Percentiles rank a stretch among this genome's conserved stretches.
Evolutionary conservation across 2,329 filamentous ascomycete genomes (phyloP).

Genomic region (Xylaria sp.): DNA sequence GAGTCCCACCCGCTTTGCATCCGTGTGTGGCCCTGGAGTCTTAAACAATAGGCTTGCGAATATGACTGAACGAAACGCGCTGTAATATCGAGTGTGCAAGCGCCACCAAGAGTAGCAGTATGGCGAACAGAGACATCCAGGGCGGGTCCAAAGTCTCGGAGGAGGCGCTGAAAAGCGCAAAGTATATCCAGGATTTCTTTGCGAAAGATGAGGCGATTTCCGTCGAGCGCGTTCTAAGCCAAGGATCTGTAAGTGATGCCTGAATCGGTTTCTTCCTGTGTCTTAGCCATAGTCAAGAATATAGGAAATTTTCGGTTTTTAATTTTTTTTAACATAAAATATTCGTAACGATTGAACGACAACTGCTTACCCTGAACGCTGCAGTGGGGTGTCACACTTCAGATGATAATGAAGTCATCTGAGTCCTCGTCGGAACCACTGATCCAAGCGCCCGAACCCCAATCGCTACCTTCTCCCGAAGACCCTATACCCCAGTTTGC

Average conservation of each 20-base stretch:
- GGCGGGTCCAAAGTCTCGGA: background rate
- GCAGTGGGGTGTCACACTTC: slow-evolving; percentile 23
- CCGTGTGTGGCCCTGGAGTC: background rate
- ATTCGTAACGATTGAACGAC: background rate
- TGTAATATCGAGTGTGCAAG: background rate
- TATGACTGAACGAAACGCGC: background rate
- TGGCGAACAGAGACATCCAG: background rate
- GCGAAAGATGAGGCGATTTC: slow-evolving; percentile 20
- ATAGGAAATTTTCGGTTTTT: background rate
- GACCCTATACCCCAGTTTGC: background rate
- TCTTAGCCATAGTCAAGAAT: background rate
- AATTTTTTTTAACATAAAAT: too few species aligned
- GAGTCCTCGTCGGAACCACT: background rate
- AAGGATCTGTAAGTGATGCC: slow-evolving; percentile 21
- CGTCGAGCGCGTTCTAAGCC: slow-evolving; percentile 24
- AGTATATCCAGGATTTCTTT: slow-evolving; percentile 11
- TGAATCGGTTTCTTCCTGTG: background rate
- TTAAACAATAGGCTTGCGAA: background rate
- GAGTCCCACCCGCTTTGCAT: too few species aligned
- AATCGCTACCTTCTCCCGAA: background rate
- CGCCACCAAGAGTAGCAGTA: background rate
- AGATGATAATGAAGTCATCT: slow-evolving; percentile 19
- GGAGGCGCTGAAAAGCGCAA: background rate
- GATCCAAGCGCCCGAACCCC: background rate
- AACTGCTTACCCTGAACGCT: background rate